Conservation (phyloP, 208 protist genomes). For the Crithidia fasciculata region DNA sequence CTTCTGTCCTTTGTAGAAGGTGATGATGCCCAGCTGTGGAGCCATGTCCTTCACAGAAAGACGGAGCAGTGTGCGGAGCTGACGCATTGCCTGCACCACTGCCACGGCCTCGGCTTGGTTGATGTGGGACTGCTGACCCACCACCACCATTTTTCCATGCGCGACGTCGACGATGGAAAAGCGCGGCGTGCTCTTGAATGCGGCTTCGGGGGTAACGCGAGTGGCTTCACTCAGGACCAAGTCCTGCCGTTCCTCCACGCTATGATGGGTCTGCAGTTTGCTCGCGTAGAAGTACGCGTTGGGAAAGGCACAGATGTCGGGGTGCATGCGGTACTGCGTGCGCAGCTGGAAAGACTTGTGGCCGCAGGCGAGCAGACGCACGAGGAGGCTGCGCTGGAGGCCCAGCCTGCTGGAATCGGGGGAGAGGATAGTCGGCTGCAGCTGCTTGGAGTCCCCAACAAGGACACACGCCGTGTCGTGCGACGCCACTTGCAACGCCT, state of each 20-base stretch:
- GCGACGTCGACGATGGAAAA: slow-evolving; percentile 79
- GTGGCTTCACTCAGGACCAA: not conserved
- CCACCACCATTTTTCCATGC: slow-evolving; percentile 53
- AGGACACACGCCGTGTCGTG: slow-evolving; percentile 61
- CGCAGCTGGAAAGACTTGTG: slow-evolving; percentile 68
- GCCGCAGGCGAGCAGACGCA: slow-evolving; percentile 71
- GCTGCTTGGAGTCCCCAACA: slow-evolving; percentile 90
- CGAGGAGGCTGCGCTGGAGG: slow-evolving; percentile 69
- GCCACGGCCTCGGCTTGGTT: slow-evolving; percentile 65
- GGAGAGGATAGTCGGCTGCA: slow-evolving; percentile 90
- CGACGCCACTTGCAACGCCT: slow-evolving; percentile 60
- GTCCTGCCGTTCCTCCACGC: slow-evolving; percentile 26
- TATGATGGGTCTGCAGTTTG: slow-evolving; percentile 53
- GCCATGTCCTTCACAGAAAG: slow-evolving; percentile 64
- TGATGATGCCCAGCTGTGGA: slow-evolving; percentile 72
- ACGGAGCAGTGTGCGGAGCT: slow-evolving; percentile 56
- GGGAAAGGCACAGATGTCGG: slow-evolving; percentile 84
- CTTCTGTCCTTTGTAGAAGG: slow-evolving; percentile 83
- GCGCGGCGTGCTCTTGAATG: slow-evolving; percentile 34
- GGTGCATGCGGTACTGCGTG: slow-evolving; percentile 93
- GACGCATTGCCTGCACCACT: slow-evolving; percentile 73
- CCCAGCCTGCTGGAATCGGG: slow-evolving; percentile 55
- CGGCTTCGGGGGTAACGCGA: not conserved
- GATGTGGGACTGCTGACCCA: slow-evolving; percentile 36
- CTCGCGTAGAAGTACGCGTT: slow-evolving; percentile 82